These are phyloP conservation scores for Acacia confusa DNA, from an alignment of 306 rosid genomes.

Conservation along the genomic window DNA sequence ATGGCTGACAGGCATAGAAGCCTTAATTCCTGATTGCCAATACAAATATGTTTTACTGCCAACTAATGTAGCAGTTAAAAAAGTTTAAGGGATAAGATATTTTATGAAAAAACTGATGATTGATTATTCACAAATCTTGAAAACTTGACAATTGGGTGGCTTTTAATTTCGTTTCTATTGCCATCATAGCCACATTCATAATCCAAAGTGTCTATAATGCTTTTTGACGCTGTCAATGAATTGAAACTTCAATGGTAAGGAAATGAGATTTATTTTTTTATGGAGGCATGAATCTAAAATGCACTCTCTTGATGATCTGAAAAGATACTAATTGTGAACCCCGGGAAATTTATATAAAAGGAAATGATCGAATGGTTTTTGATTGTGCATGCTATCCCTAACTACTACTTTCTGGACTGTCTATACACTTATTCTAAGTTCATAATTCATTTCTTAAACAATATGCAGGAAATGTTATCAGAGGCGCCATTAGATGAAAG, in stretches of 20 bases:
- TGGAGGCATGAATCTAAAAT: slow-evolving; percentile 9
- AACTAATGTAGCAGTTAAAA: not conserved
- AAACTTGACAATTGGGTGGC: not conserved
- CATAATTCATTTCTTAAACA: slow-evolving; percentile 30
- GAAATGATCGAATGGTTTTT: slow-evolving; percentile 16
- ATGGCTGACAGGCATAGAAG: not conserved
- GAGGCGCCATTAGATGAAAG: slow-evolving; percentile 74
- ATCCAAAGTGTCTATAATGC: slow-evolving; percentile 8
- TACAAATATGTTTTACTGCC: not conserved
- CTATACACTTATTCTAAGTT: slow-evolving; percentile 25
- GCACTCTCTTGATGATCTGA: slow-evolving; percentile 22
- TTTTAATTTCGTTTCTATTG: not conserved
- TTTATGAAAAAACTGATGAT: not conserved
- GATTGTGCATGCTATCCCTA: not conserved
- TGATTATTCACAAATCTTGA: slow-evolving; percentile 10
- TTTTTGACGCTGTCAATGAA: not conserved
- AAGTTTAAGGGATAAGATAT: slow-evolving; percentile 1
- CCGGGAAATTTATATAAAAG: not conserved
- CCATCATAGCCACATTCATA: not conserved
- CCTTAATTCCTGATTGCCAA: not conserved
- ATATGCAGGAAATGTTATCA: slow-evolving; percentile 79
- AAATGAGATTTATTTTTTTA: slow-evolving; percentile 7
- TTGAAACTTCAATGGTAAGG: not conserved
- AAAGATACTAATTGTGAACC: slow-evolving; percentile 21
- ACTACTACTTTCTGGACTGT: slow-evolving; percentile 17